These are phyloP conservation scores for Annulohypoxylon moriforme DNA, from an alignment of 495 filamentous ascomycete genomes.

Conservation along the genomic window DNA sequence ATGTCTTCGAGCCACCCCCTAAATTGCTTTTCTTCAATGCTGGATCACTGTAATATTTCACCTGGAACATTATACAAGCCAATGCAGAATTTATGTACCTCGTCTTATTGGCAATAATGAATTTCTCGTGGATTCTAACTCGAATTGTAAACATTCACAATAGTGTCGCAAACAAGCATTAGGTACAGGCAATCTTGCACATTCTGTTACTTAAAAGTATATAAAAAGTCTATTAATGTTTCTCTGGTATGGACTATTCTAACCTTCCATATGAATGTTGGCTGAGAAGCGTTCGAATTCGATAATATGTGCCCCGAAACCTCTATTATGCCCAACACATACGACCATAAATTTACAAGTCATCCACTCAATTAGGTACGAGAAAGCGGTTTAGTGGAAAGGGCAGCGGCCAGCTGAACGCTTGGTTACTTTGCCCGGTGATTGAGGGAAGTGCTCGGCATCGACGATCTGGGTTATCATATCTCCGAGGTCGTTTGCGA, in stretches of 20 bases:
- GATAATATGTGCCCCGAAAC: neutral
- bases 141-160: neutral
- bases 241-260: neutral
- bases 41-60: no score
- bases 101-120: neutral
- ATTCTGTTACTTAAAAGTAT: neutral
- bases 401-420: constrained; percentile 17
- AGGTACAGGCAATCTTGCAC: no score
- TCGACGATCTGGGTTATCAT: neutral
- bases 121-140: neutral
- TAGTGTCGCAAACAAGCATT: neutral
- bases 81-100: no score
- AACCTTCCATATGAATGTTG: neutral
- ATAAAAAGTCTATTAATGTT: neutral
- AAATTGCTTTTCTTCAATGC: neutral
- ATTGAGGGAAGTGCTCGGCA: constrained; percentile 25
- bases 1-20: neutral
- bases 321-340: neutral
- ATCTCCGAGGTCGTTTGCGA: neutral
- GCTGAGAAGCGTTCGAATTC: neutral
- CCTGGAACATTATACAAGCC: no score
- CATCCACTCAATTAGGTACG: neutral
- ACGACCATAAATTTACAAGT: neutral
- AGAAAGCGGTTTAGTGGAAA: constrained; percentile 12
- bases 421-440: constrained; percentile 18